Base-by-base conservation (phyloP, 1,284 basidiomycete species). In the Fistulinella cinereoalba region DNA sequence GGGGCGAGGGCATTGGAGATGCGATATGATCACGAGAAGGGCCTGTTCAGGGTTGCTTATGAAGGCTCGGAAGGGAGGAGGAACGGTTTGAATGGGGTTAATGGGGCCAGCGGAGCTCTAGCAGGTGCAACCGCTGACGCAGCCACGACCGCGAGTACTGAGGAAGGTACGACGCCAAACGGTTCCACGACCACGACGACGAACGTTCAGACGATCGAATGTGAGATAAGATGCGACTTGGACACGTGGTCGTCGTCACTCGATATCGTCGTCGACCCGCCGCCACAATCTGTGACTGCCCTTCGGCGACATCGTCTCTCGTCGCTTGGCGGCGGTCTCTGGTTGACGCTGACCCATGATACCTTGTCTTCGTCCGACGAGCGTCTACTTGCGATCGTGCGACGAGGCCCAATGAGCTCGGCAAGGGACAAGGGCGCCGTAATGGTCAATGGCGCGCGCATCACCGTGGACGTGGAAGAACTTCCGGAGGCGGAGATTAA, bases 291-390 rank as follows among this genome's bases (percentile, higher is more conserved):
- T 5, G 85, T 96, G 31, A 83, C 86, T 1, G 93, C 89, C 50
- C 76, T 99, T 16, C 81, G 88, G 10, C 79, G 97, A 27, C 96
- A 99, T 67, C 80, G 87, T 16, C 75, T 99, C 10, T 93, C 92
- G 1, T 75, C 80, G 10, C 85, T 87, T 33, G 96, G 95, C 3
- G 95, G 97, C 8, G 96, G 96, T 0, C 71, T 97, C n/a, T 99
- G 97, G 97, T 71, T 99, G 19, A 96, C 92, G 0, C 77, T 99
- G 56, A 90, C 87, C 22, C 96, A 99, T 57, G 89, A 94, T 51
- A 80, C 85, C 3, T 72, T 85, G 15, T 79, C 84, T 46, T 79
- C 91, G 3, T 83, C 83, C 21, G 82, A 89, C 29, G 91, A 93
- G 43, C 79, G 84, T 38, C 74, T 95, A 6, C 71, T 83, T 36